These are phyloP conservation scores for Cucurbita maxima DNA, from an alignment of 306 rosid genomes.

Conservation along the genomic window DNA sequence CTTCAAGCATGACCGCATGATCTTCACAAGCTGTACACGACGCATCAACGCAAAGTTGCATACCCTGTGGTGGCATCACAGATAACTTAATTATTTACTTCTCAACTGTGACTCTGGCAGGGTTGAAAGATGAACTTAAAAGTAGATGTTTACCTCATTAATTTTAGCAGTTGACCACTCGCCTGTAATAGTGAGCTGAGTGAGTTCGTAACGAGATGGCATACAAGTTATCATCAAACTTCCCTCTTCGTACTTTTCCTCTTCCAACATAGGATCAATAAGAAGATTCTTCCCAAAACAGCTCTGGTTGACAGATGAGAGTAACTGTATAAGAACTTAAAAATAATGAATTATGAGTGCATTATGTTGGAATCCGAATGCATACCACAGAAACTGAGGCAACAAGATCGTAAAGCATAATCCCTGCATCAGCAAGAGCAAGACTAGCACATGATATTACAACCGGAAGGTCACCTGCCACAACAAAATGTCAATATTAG, in stretches of 20 bases:
- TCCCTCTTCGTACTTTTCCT: constrained; percentile 93
- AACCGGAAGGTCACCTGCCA: constrained; percentile 82
- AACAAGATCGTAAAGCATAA: constrained; percentile 88
- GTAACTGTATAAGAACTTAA: background rate
- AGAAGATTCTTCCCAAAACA: constrained; percentile 66
- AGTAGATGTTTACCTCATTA: constrained; percentile 22
- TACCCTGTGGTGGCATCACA: constrained; percentile 36
- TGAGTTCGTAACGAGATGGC: constrained; percentile 88
- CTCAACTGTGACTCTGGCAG: background rate
- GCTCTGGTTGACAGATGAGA: constrained; percentile 34
- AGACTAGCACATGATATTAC: constrained; percentile 93
- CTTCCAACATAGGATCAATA: constrained; percentile 75
- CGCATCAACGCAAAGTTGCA: constrained; percentile 86
- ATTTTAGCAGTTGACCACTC: constrained; percentile 76
- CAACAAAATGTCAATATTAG: background rate
- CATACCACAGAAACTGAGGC: constrained; percentile 96
- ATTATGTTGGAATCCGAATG: background rate
- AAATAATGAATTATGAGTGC: background rate
- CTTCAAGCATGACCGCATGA: constrained; percentile 76
- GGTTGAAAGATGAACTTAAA: background rate
- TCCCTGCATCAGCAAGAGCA: constrained; percentile 97
- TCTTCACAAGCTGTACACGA: constrained; percentile 65
- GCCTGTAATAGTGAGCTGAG: constrained; percentile 80
- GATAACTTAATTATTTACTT: background rate
- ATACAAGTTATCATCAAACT: constrained; percentile 70